phyloP scores from a whole-genome alignment of 441 rosid species.

The Rhodomyrtus psidioides region DNA sequence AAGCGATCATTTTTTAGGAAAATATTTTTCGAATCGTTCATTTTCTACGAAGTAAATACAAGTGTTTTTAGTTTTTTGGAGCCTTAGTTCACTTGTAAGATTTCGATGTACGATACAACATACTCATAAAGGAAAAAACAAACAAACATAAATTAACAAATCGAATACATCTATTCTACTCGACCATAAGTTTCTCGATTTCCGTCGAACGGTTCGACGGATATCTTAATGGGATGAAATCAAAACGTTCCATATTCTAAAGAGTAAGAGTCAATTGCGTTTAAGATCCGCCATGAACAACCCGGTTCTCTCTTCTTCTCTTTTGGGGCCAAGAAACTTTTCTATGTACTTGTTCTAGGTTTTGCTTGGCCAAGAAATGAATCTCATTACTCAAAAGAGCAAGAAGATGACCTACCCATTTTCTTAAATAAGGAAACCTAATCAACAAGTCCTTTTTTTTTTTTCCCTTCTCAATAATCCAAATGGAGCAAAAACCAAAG shows the following conservation, averaged over 20 bases:
- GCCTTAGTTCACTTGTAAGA: background rate
- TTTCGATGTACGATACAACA: too few species aligned
- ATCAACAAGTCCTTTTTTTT: background rate
- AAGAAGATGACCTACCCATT: background rate
- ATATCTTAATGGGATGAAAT: background rate
- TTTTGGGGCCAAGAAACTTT: background rate
- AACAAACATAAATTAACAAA: background rate
- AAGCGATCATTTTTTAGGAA: too few species aligned
- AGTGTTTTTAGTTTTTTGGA: too few species aligned
- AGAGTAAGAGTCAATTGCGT: background rate
- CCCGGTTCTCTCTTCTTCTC: background rate
- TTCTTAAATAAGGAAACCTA: background rate
- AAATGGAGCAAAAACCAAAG: background rate
- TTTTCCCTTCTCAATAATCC: background rate
- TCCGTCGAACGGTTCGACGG: background rate
- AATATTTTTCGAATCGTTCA: too few species aligned
- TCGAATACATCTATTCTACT: background rate
- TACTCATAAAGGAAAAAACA: background rate
- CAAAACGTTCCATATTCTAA: background rate
- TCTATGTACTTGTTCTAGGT: background rate
- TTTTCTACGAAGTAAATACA: too few species aligned
- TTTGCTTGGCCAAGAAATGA: background rate
- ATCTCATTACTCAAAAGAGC: background rate
- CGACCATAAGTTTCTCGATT: background rate
- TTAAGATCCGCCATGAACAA: background rate